Conservation (phyloP, 2,329 filamentous ascomycete genomes). For the Colletotrichum sansevieriae region DNA sequence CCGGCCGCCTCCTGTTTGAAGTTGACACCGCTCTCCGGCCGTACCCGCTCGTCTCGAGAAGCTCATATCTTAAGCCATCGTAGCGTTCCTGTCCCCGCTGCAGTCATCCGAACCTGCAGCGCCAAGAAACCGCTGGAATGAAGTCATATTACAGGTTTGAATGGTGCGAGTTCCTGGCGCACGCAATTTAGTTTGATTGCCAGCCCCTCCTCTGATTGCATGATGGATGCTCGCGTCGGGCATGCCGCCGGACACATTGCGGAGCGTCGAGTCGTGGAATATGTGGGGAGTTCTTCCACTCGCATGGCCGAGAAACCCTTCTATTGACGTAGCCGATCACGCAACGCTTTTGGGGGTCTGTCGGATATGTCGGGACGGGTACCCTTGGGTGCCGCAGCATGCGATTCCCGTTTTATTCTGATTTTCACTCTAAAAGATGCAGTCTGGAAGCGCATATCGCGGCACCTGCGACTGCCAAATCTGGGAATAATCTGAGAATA, state of each 20-base stretch:
- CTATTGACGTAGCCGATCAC: slow-evolving; percentile 24
- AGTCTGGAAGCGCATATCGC: slow-evolving; percentile 1
- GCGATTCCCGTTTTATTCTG: background rate
- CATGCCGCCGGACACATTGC: slow-evolving; percentile 23
- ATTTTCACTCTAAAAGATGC: background rate
- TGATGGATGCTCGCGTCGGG: slow-evolving; percentile 7
- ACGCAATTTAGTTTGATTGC: slow-evolving; percentile 17
- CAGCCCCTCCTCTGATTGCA: slow-evolving; percentile 7
- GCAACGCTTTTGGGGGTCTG: slow-evolving; percentile 18
- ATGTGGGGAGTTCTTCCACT: slow-evolving; percentile 1
- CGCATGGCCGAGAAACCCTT: background rate
- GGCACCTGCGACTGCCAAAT: background rate
- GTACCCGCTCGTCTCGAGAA: background rate
- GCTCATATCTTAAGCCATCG: background rate
- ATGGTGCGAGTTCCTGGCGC: background rate
- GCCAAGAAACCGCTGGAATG: background rate
- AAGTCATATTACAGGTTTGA: background rate
- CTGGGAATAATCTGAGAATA: slow-evolving; percentile 6
- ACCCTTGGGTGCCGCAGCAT: slow-evolving; percentile 1
- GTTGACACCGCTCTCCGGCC: slow-evolving; percentile 4
- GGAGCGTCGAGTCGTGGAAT: slow-evolving; percentile 18
- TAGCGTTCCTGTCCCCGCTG: background rate
- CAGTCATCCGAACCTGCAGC: slow-evolving; percentile 2
- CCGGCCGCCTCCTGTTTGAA: slow-evolving; percentile 11
- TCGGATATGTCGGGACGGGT: slow-evolving; percentile 29